Evolutionary conservation across 208 protist genomes (phyloP).

Genomic region (Histomonas meleagridis): DNA sequence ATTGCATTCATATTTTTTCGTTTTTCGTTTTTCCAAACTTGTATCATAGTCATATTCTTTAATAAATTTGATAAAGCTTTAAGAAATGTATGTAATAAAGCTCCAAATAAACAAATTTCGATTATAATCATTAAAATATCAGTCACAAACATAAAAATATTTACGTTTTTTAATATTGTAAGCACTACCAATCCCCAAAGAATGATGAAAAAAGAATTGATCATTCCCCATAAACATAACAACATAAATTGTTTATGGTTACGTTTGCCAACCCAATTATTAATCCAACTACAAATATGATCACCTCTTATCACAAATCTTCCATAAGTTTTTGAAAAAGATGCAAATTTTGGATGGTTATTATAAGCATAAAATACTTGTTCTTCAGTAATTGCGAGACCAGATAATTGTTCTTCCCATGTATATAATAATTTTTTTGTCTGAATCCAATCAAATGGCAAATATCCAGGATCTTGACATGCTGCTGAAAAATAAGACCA

Average conservation of each 20-base stretch:
- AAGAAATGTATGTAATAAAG: no score
- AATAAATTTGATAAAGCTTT: no score
- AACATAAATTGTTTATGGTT: slow-evolving; percentile 17
- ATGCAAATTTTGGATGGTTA: neutral
- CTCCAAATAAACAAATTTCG: no score
- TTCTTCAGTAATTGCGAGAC: neutral
- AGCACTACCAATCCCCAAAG: no score
- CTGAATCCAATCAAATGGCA: neutral
- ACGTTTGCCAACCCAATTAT: slow-evolving; percentile 15
- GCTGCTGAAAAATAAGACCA: neutral
- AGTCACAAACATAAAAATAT: no score
- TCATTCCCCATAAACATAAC: neutral
- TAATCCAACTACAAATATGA: slow-evolving; percentile 31
- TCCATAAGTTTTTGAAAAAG: neutral
- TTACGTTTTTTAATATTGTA: no score
- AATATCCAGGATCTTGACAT: neutral
- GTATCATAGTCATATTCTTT: no score
- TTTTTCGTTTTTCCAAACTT: neutral
- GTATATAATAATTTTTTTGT: neutral
- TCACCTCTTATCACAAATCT: neutral
- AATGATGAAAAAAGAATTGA: neutral
- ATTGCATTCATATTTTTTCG: neutral
- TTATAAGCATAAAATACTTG: neutral
- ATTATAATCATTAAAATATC: no score
- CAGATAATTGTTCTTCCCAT: neutral